phyloP scores from a whole-genome alignment of 2,329 filamentous ascomycete species.

The Amauroascus verrucosus region DNA sequence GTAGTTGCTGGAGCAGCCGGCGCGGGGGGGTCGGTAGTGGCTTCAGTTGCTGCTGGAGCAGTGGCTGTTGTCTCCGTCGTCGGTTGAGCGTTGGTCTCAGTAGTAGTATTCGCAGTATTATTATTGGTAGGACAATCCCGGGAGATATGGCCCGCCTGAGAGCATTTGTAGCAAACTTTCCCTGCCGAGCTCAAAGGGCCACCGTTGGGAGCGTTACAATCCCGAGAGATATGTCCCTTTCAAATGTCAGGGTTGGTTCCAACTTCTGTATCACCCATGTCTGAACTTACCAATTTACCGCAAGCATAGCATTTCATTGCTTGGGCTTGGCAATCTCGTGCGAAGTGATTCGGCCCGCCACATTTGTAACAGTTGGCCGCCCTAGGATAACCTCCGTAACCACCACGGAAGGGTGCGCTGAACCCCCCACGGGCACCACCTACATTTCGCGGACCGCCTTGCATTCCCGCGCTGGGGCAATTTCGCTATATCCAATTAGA shows the following conservation, averaged over 20 bases:
- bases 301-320: constrained; percentile 98
- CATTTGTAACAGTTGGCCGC: constrained; percentile 57
- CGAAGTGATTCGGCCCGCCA: constrained; percentile 89
- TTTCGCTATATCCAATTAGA: constrained; percentile 25
- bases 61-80: constrained; percentile 19
- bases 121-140: constrained; percentile 81
- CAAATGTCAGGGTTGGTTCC: not conserved
- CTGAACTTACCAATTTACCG: constrained; percentile 58
- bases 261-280: not conserved
- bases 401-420: constrained; percentile 57
- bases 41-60: constrained; percentile 33
- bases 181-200: constrained; percentile 90
- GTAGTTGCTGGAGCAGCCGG: constrained; percentile 34
- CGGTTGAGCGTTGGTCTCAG: constrained; percentile 22
- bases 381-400: constrained; percentile 50
- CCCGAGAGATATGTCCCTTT: constrained; percentile 74
- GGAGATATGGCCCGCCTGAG: constrained; percentile 90
- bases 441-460: constrained; percentile 53
- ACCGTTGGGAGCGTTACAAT: constrained; percentile 94
- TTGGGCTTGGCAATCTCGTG: constrained; percentile 94
- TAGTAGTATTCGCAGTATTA: constrained; percentile 38
- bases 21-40: constrained; percentile 26
- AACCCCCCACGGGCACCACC: constrained; percentile 57
- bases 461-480: constrained; percentile 23
- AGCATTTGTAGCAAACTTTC: constrained; percentile 98